Base-by-base conservation (phyloP, 2,329 filamentous ascomycete species). In the Blastomyces percursus region DNA sequence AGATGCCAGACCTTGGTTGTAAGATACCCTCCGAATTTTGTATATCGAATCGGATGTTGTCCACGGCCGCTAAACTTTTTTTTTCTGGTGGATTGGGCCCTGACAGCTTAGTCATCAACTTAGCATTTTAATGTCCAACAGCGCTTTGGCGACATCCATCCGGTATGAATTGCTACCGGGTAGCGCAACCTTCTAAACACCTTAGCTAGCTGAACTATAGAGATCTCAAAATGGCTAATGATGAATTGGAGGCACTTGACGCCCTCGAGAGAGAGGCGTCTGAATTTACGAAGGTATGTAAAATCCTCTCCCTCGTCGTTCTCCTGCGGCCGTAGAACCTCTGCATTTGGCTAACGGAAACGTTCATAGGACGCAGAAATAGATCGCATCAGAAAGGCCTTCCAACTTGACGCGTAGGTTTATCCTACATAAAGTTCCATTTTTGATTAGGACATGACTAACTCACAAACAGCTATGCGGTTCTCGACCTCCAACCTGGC, bases 401-500 rank as follows among this genome's bases (percentile, higher is more conserved):
- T 99, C 76, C 86, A 88, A 69, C 85, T 89, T 69, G 86, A 90
- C 76, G 84, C 87, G 81, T 84, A 76, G 74, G 81, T 77, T 24
- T 21, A 21, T 46, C 52, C 38, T 16, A 16, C 44, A 19, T 40
- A 52, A 40, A 57, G 46, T 54, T 42, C 38, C 4, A 35, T 16
- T 35, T 21, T 12, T 21, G n/a, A 52, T 54, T 19, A 35, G 24
- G 32, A n/a, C 42, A 16, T 60, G 12, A 51, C 50, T 54, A 57
- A 58, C 46, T 35, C 57, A 8, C 42, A 11, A 32, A n/a, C 65
- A 90, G 87, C 69, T 99, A 99, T 75, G 90, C 93, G 59, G 91
- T 99, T 58, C 87, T 99, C 55, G 94, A 95, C 75, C 88, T 99
- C 55, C 91, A 96, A 74, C 94, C 94, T 3, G 94, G 94, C 72